These are phyloP conservation scores for Begonia masoniana DNA, from an alignment of 306 rosid genomes.

Conservation along the genomic window DNA sequence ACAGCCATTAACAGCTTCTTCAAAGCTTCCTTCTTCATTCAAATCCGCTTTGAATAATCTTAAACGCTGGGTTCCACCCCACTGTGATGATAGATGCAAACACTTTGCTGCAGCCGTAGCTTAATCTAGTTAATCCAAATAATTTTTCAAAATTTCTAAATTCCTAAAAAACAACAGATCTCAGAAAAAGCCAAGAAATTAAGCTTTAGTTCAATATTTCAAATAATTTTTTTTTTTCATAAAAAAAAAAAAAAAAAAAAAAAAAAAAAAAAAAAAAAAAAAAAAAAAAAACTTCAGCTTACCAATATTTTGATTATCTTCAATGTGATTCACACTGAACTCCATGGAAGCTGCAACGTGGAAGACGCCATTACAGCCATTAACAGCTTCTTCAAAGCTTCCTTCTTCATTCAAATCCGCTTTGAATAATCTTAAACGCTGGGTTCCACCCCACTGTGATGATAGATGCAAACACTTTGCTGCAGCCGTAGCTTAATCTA, in stretches of 20 bases:
- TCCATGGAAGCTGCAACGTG: conserved; percentile 75
- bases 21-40: conserved; percentile 57
- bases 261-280: too few species aligned
- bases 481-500: conserved; percentile 3
- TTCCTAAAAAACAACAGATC: not conserved
- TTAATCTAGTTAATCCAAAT: too few species aligned
- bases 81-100: conserved; percentile 36
- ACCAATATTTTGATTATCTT: conserved; percentile 37
- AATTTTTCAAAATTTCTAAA: not conserved
- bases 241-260: too few species aligned
- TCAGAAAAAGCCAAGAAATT: not conserved
- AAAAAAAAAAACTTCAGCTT: too few species aligned
- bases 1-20: conserved; percentile 58
- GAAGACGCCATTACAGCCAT: conserved; percentile 58
- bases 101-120: conserved; percentile 33
- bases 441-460: conserved; percentile 32
- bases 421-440: conserved; percentile 44
- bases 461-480: conserved; percentile 48
- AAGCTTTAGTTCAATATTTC: too few species aligned
- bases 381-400: conserved; percentile 66
- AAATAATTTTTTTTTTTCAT: too few species aligned
- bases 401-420: conserved; percentile 57
- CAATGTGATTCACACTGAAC: conserved; percentile 20
- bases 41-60: conserved; percentile 57
- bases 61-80: conserved; percentile 34